Base-by-base conservation (phyloP, 768 basidiomycete genomes). In the Rubroboletus pulcherrimus region DNA sequence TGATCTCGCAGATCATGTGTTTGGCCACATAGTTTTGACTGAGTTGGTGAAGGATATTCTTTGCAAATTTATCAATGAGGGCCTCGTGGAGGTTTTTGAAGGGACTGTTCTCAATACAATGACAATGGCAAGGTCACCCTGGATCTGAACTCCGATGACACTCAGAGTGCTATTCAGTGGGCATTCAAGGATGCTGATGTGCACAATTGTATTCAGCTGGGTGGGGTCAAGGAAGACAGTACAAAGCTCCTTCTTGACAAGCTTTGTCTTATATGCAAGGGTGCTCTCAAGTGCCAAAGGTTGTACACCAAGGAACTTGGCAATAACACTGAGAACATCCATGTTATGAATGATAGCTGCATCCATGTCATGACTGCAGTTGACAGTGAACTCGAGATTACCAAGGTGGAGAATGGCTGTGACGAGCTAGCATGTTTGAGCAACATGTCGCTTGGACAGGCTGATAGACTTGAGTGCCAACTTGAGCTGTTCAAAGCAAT, bases 161-260 rank as follows among this genome's bases (percentile, higher is more conserved):
- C 53, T 30, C 45, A 8, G 8, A 9, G 3, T 17, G 54, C 54
- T 7, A 31, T 55, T n/a, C 37, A 45, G 7, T 31, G 29, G 12
- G 57, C 60, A 0, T 55, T 55, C 15, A 21, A 52, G 30, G 47
- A 47, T 7, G 51, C 51, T 2, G 34, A 11, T 4, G 5, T 1
- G 17, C 46, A 51, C n/a, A 42, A 47, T n/a, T 56, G 52, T 41
- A 26, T 33, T 17, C 33, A 7, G 4, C 15, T 5, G 12, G 9
- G 9, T 31, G 0, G 91, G 86, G 67, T 98, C 95, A 42, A 98
- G 81, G 75, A 98, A 97, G 29, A 97, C 87, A 0, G 93, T 97
- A 71, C 93, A 97, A n/a, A 97, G 78, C 73, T 98, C 95, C 75
- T 93, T 97, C 71, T 93, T 90, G 66, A 98, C 84, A 52, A 98